A percentile compares a stretch with the other conserved stretches of the same genome.
Conservation (phyloP, 169 alveolate species). For the Plasmodium gonderi region DNA sequence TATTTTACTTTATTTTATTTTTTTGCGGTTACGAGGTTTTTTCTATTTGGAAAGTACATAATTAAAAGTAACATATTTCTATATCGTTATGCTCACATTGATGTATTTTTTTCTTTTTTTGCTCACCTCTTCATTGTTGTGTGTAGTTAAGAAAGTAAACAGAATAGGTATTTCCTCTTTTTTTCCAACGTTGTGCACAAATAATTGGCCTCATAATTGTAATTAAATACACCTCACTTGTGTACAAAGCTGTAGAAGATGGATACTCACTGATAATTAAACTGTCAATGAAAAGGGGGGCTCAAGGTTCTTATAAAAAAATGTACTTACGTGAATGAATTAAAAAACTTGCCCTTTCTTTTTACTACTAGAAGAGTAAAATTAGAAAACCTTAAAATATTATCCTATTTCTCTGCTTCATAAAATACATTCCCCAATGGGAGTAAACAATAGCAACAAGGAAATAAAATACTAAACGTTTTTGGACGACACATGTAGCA, state of each 20-base stretch:
- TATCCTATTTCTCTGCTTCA: background rate
- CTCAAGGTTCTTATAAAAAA: background rate
- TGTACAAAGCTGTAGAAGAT: background rate
- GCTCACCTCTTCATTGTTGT: background rate
- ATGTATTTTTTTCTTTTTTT: background rate
- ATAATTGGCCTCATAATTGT: background rate
- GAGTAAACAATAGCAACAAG: background rate
- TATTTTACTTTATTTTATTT: too few species aligned
- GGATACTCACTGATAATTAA: background rate
- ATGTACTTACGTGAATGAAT: background rate
- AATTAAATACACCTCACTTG: background rate
- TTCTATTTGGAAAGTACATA: background rate
- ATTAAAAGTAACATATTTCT: background rate
- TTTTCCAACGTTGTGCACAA: background rate
- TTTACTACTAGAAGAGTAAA: background rate
- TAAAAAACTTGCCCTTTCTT: background rate
- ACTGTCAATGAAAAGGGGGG: too few species aligned
- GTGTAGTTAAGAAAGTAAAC: background rate
- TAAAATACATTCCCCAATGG: background rate
- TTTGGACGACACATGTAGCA: too few species aligned
- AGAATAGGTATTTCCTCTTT: background rate
- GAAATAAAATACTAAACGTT: too few species aligned
- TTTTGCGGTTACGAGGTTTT: background rate
- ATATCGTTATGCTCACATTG: background rate
- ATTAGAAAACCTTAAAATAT: background rate